A percentile compares a stretch with the other conserved stretches of the same genome.
phyloP scores from a whole-genome alignment of 2,329 filamentous ascomycete species.

The Pestalotiopsis sp. region DNA sequence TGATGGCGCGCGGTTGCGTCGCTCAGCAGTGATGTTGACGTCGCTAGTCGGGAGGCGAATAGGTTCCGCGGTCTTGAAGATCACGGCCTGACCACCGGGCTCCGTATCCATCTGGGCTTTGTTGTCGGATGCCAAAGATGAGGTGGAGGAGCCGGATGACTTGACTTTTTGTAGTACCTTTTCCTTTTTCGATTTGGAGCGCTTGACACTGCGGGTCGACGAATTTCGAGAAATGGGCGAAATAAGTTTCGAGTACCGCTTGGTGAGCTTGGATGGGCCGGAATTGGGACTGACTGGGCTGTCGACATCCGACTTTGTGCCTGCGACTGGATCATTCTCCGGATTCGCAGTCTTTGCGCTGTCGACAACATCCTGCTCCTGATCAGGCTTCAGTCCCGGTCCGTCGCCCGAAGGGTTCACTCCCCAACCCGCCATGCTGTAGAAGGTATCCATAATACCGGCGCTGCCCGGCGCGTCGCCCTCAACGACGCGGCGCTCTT shows the following conservation, averaged over 20 bases:
- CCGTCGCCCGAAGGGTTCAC: neutral
- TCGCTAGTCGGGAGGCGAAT: slow-evolving; percentile 80
- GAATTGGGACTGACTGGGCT: neutral
- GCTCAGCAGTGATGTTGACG: slow-evolving; percentile 87
- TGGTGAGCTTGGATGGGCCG: neutral
- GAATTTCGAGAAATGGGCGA: slow-evolving; percentile 4
- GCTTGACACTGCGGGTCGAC: slow-evolving; percentile 2
- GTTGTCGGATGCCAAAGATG: slow-evolving; percentile 19
- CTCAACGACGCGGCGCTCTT: slow-evolving; percentile 73
- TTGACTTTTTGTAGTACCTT: slow-evolving; percentile 10
- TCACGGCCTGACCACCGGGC: slow-evolving; percentile 70
- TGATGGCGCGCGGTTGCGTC: slow-evolving; percentile 77
- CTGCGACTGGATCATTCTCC: slow-evolving; percentile 16
- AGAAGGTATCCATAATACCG: slow-evolving; percentile 54
- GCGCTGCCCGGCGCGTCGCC: slow-evolving; percentile 53
- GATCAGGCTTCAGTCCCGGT: slow-evolving; percentile 22
- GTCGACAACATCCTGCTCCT: slow-evolving; percentile 38
- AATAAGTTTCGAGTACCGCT: slow-evolving; percentile 12
- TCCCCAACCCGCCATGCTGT: slow-evolving; percentile 52
- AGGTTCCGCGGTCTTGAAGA: slow-evolving; percentile 73
- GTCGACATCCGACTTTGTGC: slow-evolving; percentile 13
- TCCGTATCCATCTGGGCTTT: slow-evolving; percentile 43
- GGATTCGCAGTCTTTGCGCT: slow-evolving; percentile 31
- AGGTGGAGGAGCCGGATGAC: slow-evolving; percentile 17
- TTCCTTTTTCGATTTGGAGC: slow-evolving; percentile 16